Evolutionary conservation across 2,329 filamentous ascomycete species (phyloP), one percentile per base, ranked within the genome.

Genomic region (Claviceps digitariae): DNA sequence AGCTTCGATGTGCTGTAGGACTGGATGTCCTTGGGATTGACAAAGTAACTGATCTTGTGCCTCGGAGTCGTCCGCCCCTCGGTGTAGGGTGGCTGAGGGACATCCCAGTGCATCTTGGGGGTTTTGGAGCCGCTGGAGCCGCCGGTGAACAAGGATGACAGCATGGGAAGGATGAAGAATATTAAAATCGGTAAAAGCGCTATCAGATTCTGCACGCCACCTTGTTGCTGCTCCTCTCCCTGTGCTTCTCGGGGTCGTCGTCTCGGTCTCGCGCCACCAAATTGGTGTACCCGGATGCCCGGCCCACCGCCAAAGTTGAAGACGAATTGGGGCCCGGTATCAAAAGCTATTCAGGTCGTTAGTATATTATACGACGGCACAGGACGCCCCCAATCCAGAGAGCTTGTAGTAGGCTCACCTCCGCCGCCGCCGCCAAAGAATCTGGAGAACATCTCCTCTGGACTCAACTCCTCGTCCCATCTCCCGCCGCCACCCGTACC

Each of bases 261-360:
- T 61, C 89, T 80, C 25, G 90, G 89, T 52, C 79, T 76, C 6
- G 74, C 78, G 52, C 93, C 91, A 61, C 90, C 91, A 67, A 98
- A 97, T 66, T 96, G 91, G 68, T 97, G 93, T 56, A 98, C 89
- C 56, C 91, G 82, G 62, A 98, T 83, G 21, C 90, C 91, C 3
- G 91, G 90, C 8, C 90, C 88, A 56, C 90, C 90, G 59, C 88
- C 88, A 68, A 96, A 81, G 71, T 96, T 96, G 72, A 97, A 97
- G 52, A 95, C 87, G 67, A 96, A 96, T 61, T 89, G 86, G 27
- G 88, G 89, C 17, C 89, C 88, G 56, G 77, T 79, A 63, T 89
- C 86, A 68, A 90, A 89, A 44, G 72, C 77, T 77, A 59, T 27
- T 51, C 51, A 48, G 59, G 67, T 55, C 64, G 64, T 50, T n/a